Percentiles rank a stretch among this genome's conserved stretches.
Evolutionary conservation across 441 rosid genomes (phyloP).

Genomic region (Gossypium lobatum): DNA sequence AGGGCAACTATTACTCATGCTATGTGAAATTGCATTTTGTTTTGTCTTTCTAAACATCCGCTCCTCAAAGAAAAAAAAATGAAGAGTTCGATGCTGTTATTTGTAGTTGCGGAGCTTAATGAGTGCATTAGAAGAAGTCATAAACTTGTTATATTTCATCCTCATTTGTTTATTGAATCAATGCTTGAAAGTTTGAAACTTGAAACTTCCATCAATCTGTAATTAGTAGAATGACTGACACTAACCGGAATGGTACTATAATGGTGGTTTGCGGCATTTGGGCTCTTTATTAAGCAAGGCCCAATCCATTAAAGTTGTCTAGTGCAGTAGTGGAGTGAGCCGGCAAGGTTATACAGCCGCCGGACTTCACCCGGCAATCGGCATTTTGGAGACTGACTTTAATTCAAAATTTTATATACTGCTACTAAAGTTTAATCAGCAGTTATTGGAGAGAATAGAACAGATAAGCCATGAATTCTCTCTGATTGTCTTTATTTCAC

Average conservation of each 20-base stretch:
- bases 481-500: background rate
- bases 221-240: background rate
- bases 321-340: background rate
- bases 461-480: constrained; percentile 1
- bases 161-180: background rate
- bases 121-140: too few relatives aligned
- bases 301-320: background rate
- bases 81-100: too few relatives aligned
- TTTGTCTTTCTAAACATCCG: too few relatives aligned
- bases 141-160: background rate
- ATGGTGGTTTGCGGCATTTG: background rate
- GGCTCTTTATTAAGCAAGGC: background rate
- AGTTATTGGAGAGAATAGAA: background rate
- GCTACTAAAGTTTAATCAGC: background rate
- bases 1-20: background rate
- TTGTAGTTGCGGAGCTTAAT: too few relatives aligned
- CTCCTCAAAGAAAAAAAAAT: too few relatives aligned
- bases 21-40: background rate
- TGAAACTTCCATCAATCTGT: background rate
- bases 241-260: background rate
- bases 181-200: background rate
- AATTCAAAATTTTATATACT: background rate
- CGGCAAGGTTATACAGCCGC: background rate
- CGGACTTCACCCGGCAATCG: background rate
- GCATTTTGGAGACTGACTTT: constrained; percentile 7